These are phyloP conservation scores for Petasospora fabianii DNA, from an alignment of 1,139 yeast species.

Conservation along the genomic window DNA sequence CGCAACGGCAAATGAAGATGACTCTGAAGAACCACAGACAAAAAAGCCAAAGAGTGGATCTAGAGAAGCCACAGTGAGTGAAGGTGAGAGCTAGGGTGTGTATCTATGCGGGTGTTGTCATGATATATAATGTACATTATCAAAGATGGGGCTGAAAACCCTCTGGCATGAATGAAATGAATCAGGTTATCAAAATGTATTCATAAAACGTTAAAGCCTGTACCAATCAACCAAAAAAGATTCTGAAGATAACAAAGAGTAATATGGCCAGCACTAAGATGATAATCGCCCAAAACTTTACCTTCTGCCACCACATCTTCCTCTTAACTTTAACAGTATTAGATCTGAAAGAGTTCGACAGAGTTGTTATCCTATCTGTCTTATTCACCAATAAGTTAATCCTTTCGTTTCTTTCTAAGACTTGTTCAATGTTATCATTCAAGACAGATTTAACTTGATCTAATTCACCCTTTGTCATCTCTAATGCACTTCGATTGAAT, in stretches of 20 bases:
- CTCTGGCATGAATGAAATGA: constrained; percentile 5
- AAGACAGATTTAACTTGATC: constrained; percentile 37
- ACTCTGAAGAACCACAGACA: constrained; percentile 10
- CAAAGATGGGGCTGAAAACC: no score
- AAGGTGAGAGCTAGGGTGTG: constrained; percentile 6
- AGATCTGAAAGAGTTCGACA: constrained; percentile 65
- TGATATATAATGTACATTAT: background rate
- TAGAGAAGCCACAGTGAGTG: constrained; percentile 20
- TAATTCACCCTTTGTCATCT: constrained; percentile 22
- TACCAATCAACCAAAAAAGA: constrained; percentile 2
- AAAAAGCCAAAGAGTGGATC: constrained; percentile 13
- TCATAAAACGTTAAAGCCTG: no score
- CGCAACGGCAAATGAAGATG: constrained; percentile 9
- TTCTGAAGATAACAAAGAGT: constrained; percentile 6
- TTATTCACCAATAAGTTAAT: constrained; percentile 72
- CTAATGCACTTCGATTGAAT: constrained; percentile 17
- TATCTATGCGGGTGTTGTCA: background rate
- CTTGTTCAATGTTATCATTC: constrained; percentile 60
- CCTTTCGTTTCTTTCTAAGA: constrained; percentile 75
- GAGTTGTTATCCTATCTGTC: constrained; percentile 68
- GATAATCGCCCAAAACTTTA: constrained; percentile 36
- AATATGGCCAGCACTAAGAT: constrained; percentile 7
- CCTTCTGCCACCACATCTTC: constrained; percentile 59
- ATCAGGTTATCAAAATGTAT: background rate
- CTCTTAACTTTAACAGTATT: constrained; percentile 60